These are phyloP conservation scores for Daldinia childiae DNA, from an alignment of 495 filamentous ascomycete species.

Conservation along the genomic window DNA sequence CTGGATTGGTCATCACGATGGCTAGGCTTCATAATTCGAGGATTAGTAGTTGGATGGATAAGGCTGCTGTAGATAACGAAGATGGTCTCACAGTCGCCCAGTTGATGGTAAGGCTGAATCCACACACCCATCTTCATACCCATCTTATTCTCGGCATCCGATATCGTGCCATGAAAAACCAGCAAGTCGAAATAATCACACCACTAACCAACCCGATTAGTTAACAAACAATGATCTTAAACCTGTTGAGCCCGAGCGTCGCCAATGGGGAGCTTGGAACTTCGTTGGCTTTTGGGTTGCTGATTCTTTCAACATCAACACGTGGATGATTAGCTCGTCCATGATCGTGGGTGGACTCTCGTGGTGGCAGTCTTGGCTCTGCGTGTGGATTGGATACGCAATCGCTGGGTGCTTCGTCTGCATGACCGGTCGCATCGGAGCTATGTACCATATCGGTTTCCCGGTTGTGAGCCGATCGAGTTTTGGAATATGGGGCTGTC, in stretches of 20 bases:
- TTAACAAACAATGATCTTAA: slow-evolving; percentile 90
- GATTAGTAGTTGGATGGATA: slow-evolving; percentile 52
- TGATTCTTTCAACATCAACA: slow-evolving; percentile 97
- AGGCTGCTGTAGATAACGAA: slow-evolving; percentile 76
- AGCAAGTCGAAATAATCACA: slow-evolving; percentile 17
- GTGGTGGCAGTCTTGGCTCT: slow-evolving; percentile 97
- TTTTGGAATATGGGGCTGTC: slow-evolving; percentile 86
- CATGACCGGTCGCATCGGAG: slow-evolving; percentile 83
- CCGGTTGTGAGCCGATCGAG: slow-evolving; percentile 78
- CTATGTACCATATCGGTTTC: slow-evolving; percentile 90
- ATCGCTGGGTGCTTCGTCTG: slow-evolving; percentile 80
- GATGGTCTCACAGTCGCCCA: slow-evolving; percentile 83
- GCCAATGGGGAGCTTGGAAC: slow-evolving; percentile 89
- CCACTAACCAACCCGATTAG: slow-evolving; percentile 47
- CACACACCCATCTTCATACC: slow-evolving; percentile 3
- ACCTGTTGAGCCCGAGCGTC: slow-evolving; percentile 85
- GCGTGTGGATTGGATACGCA: slow-evolving; percentile 84
- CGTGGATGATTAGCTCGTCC: slow-evolving; percentile 95
- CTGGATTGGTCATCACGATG: slow-evolving; percentile 25
- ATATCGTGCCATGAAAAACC: not conserved
- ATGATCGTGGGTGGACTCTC: slow-evolving; percentile 78
- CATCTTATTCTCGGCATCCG: not conserved
- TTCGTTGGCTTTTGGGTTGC: slow-evolving; percentile 94
- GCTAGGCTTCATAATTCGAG: slow-evolving; percentile 40
- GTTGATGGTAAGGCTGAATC: slow-evolving; percentile 67